These are phyloP conservation scores for Ceratocystis smalleyi DNA, from an alignment of 2,329 filamentous ascomycete genomes.

Conservation along the genomic window DNA sequence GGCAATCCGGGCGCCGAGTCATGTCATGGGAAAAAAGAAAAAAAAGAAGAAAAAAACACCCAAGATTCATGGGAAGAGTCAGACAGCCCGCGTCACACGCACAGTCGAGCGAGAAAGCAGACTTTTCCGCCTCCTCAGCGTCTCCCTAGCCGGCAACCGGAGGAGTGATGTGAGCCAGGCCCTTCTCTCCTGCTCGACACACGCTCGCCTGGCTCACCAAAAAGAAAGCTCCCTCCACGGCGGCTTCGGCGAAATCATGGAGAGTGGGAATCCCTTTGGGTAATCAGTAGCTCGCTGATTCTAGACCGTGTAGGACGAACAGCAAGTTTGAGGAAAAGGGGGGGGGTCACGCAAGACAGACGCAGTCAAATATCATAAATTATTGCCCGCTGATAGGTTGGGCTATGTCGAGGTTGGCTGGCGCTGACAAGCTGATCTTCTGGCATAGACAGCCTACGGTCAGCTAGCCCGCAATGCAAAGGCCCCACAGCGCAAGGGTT, in stretches of 20 bases:
- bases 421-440: not conserved
- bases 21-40: not conserved
- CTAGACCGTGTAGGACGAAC: not conserved
- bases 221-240: not conserved
- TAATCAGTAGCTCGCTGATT: not conserved
- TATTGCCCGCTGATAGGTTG: not conserved
- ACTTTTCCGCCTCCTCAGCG: not conserved
- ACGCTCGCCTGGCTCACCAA: not conserved
- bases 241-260: slow-evolving; percentile 10
- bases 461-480: not conserved
- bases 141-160: no score
- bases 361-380: not conserved
- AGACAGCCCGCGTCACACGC: not conserved
- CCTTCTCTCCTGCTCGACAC: not conserved
- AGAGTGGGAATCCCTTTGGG: not conserved
- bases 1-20: not conserved
- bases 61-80: not conserved
- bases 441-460: no score
- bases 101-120: not conserved
- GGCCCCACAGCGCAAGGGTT: not conserved
- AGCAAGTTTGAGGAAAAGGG: not conserved
- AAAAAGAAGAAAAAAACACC: not conserved
- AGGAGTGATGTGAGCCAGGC: no score
- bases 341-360: not conserved
- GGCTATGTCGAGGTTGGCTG: not conserved